Evolutionary conservation across 1,284 basidiomycete species (phyloP).

Genomic region (Naganishia sp.): DNA sequence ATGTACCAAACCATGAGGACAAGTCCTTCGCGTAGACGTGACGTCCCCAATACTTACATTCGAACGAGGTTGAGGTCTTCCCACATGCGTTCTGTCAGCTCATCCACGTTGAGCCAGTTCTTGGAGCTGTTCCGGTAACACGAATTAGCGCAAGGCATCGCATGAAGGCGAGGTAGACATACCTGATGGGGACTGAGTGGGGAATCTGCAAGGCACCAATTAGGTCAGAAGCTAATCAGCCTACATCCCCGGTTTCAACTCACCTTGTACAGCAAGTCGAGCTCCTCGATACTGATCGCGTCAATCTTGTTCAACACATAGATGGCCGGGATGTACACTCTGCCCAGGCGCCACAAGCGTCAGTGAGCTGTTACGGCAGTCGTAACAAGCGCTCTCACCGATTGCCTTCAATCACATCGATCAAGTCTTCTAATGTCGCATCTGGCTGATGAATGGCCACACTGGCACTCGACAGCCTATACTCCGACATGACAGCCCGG

Average conservation of each 20-base stretch:
- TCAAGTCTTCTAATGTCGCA: slow-evolving; percentile 95
- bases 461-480: slow-evolving; percentile 83
- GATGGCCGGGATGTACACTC: slow-evolving; percentile 90
- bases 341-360: neutral
- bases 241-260: slow-evolving; percentile 18
- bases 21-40: neutral
- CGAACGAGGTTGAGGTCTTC: slow-evolving; percentile 81
- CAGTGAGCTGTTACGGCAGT: neutral
- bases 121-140: slow-evolving; percentile 62
- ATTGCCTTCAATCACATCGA: slow-evolving; percentile 93
- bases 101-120: slow-evolving; percentile 96
- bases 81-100: slow-evolving; percentile 90
- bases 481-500: slow-evolving; percentile 92
- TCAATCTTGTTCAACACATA: slow-evolving; percentile 87
- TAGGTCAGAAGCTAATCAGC: slow-evolving; percentile 59
- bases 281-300: slow-evolving; percentile 96
- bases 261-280: slow-evolving; percentile 76
- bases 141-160: neutral
- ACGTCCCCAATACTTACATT: slow-evolving; percentile 58
- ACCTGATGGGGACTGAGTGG: slow-evolving; percentile 80
- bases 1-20: neutral
- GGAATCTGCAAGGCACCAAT: slow-evolving; percentile 63
- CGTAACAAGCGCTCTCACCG: slow-evolving; percentile 57
- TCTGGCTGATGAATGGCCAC: slow-evolving; percentile 90
- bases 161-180: neutral